Percentiles rank a stretch among this genome's conserved stretches.
phyloP scores from a whole-genome alignment of 306 rosid species.

The Cicer arietinum region DNA sequence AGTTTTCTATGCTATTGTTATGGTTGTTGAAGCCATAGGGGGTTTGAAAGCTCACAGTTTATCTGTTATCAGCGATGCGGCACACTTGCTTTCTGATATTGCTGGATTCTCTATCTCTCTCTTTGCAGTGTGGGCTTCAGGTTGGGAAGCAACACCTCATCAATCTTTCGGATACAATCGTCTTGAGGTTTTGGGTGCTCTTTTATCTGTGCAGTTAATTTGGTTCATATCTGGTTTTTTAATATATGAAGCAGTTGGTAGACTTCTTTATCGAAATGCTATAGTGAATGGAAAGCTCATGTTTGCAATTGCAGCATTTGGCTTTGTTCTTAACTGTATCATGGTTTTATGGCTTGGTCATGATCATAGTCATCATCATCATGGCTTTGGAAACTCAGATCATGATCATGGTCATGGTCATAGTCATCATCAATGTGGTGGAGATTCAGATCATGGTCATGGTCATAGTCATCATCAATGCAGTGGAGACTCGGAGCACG shows the following conservation, averaged over 20 bases:
- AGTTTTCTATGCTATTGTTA: slow-evolving; percentile 63
- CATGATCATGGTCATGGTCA: slow-evolving; percentile 43
- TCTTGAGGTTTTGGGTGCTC: slow-evolving; percentile 92
- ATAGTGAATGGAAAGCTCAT: slow-evolving; percentile 78
- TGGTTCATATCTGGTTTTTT: slow-evolving; percentile 84
- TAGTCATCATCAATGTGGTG: slow-evolving; percentile 30
- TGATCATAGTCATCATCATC: slow-evolving; percentile 48
- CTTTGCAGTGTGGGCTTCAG: slow-evolving; percentile 83
- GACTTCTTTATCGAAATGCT: slow-evolving; percentile 52
- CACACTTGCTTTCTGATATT: slow-evolving; percentile 85
- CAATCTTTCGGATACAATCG: slow-evolving; percentile 86
- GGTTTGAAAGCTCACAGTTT: slow-evolving; percentile 89
- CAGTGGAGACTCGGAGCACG: slow-evolving; percentile 37
- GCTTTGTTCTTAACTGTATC: slow-evolving; percentile 69
- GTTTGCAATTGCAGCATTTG: slow-evolving; percentile 85
- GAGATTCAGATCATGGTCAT: slow-evolving; percentile 42
- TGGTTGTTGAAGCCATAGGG: slow-evolving; percentile 77
- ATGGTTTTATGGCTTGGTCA: slow-evolving; percentile 96
- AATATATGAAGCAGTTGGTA: slow-evolving; percentile 73
- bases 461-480: slow-evolving; percentile 19
- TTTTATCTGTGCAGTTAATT: slow-evolving; percentile 81
- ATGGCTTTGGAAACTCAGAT: slow-evolving; percentile 2
- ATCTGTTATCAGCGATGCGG: slow-evolving; percentile 86
- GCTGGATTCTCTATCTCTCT: slow-evolving; percentile 82
- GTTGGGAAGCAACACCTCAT: slow-evolving; percentile 80